Evolutionary conservation across 768 basidiomycete species (phyloP).

Genomic region (Collybiopsis luxurians): DNA sequence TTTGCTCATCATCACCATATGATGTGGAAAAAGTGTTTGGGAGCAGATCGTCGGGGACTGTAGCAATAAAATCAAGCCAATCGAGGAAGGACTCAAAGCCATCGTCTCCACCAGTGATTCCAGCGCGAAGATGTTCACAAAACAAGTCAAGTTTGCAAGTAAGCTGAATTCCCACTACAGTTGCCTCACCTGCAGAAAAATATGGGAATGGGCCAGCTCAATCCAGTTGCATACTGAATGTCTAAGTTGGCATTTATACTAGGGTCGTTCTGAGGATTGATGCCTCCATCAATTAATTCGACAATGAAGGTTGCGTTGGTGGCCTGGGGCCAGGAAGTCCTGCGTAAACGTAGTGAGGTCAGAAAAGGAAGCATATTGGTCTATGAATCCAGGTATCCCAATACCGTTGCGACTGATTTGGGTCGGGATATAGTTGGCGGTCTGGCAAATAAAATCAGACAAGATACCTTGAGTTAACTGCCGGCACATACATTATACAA

Average conservation of each 20-base stretch:
- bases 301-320: conserved; percentile 41
- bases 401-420: conserved; percentile 45
- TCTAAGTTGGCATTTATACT: conserved; percentile 69
- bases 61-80: conserved; percentile 55
- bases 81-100: conserved; percentile 67
- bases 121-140: too few species aligned
- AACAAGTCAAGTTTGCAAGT: not conserved
- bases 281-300: conserved; percentile 49
- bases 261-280: conserved; percentile 49
- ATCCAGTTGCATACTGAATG: conserved; percentile 60
- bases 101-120: conserved; percentile 64
- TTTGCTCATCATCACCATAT: conserved; percentile 61
- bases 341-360: conserved; percentile 60
- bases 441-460: conserved; percentile 16
- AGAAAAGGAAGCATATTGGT: conserved; percentile 53
- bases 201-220: conserved; percentile 60
- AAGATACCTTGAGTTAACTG: too few species aligned
- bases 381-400: conserved; percentile 58
- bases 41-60: conserved; percentile 35
- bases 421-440: conserved; percentile 40
- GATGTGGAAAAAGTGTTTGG: too few species aligned
- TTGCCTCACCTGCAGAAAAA: conserved; percentile 47
- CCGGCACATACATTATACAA: too few species aligned
- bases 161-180: not conserved
- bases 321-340: conserved; percentile 47